phyloP scores from a whole-genome alignment of 2,329 filamentous ascomycete species.

The Tolypocladium ophioglossoides region DNA sequence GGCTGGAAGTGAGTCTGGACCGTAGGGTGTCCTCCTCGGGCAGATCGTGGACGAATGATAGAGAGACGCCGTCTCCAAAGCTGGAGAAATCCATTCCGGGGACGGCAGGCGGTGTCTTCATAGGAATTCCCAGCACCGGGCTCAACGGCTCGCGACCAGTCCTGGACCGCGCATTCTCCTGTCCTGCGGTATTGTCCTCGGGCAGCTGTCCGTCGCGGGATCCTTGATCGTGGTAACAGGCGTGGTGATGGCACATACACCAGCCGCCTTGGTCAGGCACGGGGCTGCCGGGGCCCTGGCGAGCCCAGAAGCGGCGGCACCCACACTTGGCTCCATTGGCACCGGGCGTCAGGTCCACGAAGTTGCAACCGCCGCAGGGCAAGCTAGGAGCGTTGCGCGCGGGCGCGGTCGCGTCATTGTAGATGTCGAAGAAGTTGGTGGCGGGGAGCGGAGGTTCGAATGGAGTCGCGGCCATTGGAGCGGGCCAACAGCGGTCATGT shows the following conservation, averaged over 20 bases:
- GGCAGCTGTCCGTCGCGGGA: slow-evolving; percentile 11
- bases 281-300: slow-evolving; percentile 22
- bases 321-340: slow-evolving; percentile 44
- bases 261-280: slow-evolving; percentile 34
- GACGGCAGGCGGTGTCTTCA: slow-evolving; percentile 25
- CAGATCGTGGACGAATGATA: slow-evolving; percentile 25
- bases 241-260: slow-evolving; percentile 55
- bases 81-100: slow-evolving; percentile 31
- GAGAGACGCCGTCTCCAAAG: slow-evolving; percentile 17
- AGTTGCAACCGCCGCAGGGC: slow-evolving; percentile 47
- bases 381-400: slow-evolving; percentile 21
- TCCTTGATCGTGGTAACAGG: slow-evolving; percentile 48
- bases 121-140: slow-evolving; percentile 37
- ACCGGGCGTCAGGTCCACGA: slow-evolving; percentile 41
- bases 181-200: slow-evolving; percentile 20
- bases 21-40: slow-evolving; percentile 14
- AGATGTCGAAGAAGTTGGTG: slow-evolving; percentile 43
- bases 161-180: slow-evolving; percentile 43
- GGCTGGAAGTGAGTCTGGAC: slow-evolving; percentile 14
- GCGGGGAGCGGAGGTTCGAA: slow-evolving; percentile 33
- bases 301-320: slow-evolving; percentile 51
- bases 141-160: slow-evolving; percentile 39
- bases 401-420: slow-evolving; percentile 32
- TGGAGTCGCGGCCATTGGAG: slow-evolving; percentile 41
- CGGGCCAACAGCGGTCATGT: slow-evolving; percentile 14